A percentile compares a stretch with the other conserved stretches of the same genome.
These are phyloP conservation scores for Amphibolis antarctica DNA, from an alignment of 106 monocot species.

Conservation along the genomic window DNA sequence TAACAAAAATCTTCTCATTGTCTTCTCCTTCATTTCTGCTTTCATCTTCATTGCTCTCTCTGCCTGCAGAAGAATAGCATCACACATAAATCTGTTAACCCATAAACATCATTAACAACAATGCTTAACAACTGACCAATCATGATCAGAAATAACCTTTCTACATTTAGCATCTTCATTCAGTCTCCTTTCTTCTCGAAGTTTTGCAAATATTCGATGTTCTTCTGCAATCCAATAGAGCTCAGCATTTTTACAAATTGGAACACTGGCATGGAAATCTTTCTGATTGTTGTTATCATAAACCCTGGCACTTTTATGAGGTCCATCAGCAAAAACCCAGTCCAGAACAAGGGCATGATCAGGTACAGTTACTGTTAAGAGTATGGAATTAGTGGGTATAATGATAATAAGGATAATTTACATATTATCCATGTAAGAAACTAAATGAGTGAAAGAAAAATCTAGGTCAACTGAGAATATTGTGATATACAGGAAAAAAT, in stretches of 20 bases:
- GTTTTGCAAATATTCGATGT: constrained; percentile 36
- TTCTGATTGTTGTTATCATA: constrained; percentile 77
- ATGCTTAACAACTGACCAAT: background rate
- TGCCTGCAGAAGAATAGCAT: constrained; percentile 21
- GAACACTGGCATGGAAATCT: constrained; percentile 78
- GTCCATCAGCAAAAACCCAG: constrained; percentile 98
- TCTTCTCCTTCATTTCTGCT: constrained; percentile 62
- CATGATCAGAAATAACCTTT: constrained; percentile 35
- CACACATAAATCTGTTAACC: background rate
- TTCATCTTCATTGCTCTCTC: constrained; percentile 51
- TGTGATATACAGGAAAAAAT: no score
- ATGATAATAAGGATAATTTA: no score
- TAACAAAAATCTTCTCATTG: constrained; percentile 67
- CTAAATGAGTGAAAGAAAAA: no score
- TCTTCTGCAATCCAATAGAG: constrained; percentile 81
- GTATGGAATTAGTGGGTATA: no score
- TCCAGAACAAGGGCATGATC: constrained; percentile 58
- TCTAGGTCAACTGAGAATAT: no score
- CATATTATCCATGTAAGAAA: no score
- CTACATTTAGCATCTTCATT: constrained; percentile 34
- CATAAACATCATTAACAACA: no score
- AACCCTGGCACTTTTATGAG: constrained; percentile 51
- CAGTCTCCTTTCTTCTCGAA: constrained; percentile 64
- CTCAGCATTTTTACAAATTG: constrained; percentile 39
- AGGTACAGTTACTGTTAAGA: constrained; percentile 71